phyloP scores from a whole-genome alignment of 768 basidiomycete genomes.

The Trametes coccinea region DNA sequence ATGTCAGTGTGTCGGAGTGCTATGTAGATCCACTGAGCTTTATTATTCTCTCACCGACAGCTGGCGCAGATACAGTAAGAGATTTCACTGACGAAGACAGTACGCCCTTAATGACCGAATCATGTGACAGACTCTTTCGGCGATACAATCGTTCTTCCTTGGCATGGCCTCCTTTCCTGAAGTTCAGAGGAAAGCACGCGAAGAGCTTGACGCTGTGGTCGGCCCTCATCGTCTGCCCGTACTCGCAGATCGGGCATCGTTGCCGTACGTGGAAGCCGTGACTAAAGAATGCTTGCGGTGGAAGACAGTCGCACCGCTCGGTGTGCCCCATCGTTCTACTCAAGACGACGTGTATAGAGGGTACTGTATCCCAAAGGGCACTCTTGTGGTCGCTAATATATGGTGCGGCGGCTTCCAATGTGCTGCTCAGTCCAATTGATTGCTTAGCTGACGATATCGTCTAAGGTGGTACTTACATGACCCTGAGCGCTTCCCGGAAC shows the following conservation, averaged over 20 bases:
- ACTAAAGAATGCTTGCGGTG: conserved; percentile 28
- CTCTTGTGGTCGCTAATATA: conserved; percentile 16
- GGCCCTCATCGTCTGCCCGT: conserved; percentile 23
- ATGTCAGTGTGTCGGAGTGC: no score
- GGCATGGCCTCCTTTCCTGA: conserved; percentile 20
- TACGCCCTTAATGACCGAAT: no score
- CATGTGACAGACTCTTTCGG: conserved; percentile 9
- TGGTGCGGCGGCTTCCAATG: conserved; percentile 11
- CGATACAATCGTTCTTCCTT: conserved; percentile 17
- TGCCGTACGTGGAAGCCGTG: conserved; percentile 27
- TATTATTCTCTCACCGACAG: background rate
- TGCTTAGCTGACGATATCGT: background rate
- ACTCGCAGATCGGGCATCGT: conserved; percentile 18
- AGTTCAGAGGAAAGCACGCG: conserved; percentile 18
- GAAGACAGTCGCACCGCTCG: conserved; percentile 15
- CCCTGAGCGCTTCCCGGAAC: conserved; percentile 13
- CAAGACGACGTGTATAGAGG: conserved; percentile 23
- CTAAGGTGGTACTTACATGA: conserved; percentile 13
- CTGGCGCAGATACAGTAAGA: conserved; percentile 3
- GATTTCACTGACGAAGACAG: background rate
- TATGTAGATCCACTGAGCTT: no score
- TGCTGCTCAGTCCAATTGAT: background rate
- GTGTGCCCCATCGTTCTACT: conserved; percentile 17
- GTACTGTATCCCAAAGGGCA: conserved; percentile 20
- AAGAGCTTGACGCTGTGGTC: conserved; percentile 22